These are phyloP conservation scores for Solanum paucissectum DNA, from an alignment of 257 asterid species.

Conservation along the genomic window DNA sequence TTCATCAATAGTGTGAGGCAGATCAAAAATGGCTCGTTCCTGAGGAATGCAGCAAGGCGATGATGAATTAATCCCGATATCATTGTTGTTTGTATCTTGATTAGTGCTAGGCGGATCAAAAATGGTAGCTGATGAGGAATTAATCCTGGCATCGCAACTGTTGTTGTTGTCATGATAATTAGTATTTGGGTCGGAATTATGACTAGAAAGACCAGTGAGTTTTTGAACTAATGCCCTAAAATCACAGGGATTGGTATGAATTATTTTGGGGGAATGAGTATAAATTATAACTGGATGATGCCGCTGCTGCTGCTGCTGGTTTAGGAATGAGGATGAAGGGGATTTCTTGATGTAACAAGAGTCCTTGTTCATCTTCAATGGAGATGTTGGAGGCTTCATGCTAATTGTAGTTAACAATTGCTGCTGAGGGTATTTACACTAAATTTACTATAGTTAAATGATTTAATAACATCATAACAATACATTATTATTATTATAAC, in stretches of 20 bases:
- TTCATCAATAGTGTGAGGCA: background rate
- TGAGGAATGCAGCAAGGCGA: background rate
- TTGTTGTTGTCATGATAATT: background rate
- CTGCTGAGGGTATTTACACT: background rate
- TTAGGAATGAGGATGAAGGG: background rate
- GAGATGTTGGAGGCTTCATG: background rate
- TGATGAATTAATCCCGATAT: background rate
- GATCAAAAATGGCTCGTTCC: background rate
- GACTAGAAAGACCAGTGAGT: conserved; percentile 21
- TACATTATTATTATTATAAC: background rate
- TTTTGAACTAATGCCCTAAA: conserved; percentile 34
- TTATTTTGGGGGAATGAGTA: conserved; percentile 27
- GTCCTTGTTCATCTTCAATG: conserved; percentile 15
- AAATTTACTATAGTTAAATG: too few species aligned
- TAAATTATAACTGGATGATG: conserved; percentile 26
- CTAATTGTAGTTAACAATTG: background rate
- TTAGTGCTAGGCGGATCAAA: background rate
- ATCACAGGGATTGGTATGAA: conserved; percentile 21
- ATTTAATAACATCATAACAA: background rate
- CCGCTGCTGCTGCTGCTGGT: background rate
- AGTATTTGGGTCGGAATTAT: background rate
- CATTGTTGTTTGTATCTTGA: background rate
- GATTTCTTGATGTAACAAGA: conserved; percentile 20
- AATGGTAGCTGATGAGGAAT: background rate
- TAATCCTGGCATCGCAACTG: background rate